phyloP scores from a whole-genome alignment of 805 yeast genomes.

The Candida krabiensis region DNA sequence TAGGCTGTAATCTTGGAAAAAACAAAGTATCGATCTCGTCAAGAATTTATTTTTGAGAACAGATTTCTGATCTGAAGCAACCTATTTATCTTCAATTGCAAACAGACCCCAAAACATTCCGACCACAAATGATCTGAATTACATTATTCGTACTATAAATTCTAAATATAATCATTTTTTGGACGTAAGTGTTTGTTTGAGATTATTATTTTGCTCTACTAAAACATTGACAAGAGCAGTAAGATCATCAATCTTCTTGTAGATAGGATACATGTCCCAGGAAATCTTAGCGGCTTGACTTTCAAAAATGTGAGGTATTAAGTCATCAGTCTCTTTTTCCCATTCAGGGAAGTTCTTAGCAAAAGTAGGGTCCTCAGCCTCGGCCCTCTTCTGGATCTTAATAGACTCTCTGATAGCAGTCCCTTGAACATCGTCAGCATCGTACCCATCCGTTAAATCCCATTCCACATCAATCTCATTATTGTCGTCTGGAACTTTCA shows the following conservation, averaged over 20 bases:
- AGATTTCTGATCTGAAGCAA: too few relatives aligned
- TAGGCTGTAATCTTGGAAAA: too few relatives aligned
- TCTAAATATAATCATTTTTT: too few relatives aligned
- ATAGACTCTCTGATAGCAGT: slow-evolving; percentile 38
- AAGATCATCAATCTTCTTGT: slow-evolving; percentile 50
- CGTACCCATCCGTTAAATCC: slow-evolving; percentile 79
- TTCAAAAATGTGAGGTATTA: slow-evolving; percentile 58
- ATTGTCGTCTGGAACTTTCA: slow-evolving; percentile 70
- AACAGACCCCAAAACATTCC: too few relatives aligned
- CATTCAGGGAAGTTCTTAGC: slow-evolving; percentile 50
- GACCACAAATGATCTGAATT: too few relatives aligned
- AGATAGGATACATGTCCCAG: slow-evolving; percentile 62
- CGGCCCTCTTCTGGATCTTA: slow-evolving; percentile 59
- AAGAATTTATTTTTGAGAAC: too few relatives aligned
- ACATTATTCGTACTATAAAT: too few relatives aligned
- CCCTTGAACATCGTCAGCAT: slow-evolving; percentile 35
- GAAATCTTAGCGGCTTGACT: slow-evolving; percentile 57
- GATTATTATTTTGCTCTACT: slow-evolving; percentile 28
- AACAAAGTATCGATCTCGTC: too few relatives aligned
- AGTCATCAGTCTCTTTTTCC: slow-evolving; percentile 46
- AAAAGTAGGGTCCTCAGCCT: slow-evolving; percentile 67
- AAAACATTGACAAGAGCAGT: slow-evolving; percentile 40
- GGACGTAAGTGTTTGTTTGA: slow-evolving; percentile 10
- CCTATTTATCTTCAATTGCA: too few relatives aligned
- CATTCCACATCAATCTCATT: slow-evolving; percentile 77